Percentiles rank a stretch among this genome's conserved stretches.
These are phyloP conservation scores for Metarhizium brunneum DNA, from an alignment of 2,329 filamentous ascomycete species.

Conservation along the genomic window DNA sequence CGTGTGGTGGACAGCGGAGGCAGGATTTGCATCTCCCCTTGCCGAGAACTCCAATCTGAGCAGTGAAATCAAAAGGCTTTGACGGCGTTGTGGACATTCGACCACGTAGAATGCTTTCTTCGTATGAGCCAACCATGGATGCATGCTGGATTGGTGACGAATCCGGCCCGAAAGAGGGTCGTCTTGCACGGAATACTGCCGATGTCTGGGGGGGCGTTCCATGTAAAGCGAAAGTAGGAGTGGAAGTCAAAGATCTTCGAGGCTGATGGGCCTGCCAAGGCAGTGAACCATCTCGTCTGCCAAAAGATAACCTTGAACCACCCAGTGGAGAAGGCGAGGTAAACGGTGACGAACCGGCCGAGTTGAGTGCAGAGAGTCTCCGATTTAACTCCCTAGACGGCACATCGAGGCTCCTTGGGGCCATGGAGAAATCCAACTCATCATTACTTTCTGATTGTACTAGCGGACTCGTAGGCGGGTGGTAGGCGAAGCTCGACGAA, in stretches of 20 bases:
- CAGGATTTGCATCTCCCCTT: conserved; percentile 80
- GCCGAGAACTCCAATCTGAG: conserved; percentile 89
- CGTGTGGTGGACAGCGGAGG: conserved; percentile 79
- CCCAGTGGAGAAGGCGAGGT: conserved; percentile 27
- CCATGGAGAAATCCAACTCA: conserved; percentile 51
- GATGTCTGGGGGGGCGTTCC: conserved; percentile 41
- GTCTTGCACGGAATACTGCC: conserved; percentile 43
- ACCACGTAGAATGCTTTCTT: conserved; percentile 89
- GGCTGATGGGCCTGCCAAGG: conserved; percentile 74
- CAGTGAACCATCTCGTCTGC: conserved; percentile 49
- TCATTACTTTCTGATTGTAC: conserved; percentile 83
- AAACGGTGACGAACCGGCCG: conserved; percentile 41
- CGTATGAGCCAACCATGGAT: conserved; percentile 95
- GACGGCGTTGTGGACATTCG: conserved; percentile 96
- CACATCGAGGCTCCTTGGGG: conserved; percentile 41
- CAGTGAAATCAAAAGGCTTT: conserved; percentile 83
- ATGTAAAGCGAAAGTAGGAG: conserved; percentile 29
- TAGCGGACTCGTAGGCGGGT: conserved; percentile 84
- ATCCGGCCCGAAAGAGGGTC: conserved; percentile 66
- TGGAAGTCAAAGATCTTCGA: conserved; percentile 61
- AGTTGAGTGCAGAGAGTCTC: conserved; percentile 65
- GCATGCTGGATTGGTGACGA: conserved; percentile 74
- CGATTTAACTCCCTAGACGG: conserved; percentile 27
- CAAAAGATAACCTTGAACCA: conserved; percentile 17
- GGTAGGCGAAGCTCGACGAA: conserved; percentile 72